phyloP scores from a whole-genome alignment of 2,329 filamentous ascomycete species.

The Elsinoe fawcettii region DNA sequence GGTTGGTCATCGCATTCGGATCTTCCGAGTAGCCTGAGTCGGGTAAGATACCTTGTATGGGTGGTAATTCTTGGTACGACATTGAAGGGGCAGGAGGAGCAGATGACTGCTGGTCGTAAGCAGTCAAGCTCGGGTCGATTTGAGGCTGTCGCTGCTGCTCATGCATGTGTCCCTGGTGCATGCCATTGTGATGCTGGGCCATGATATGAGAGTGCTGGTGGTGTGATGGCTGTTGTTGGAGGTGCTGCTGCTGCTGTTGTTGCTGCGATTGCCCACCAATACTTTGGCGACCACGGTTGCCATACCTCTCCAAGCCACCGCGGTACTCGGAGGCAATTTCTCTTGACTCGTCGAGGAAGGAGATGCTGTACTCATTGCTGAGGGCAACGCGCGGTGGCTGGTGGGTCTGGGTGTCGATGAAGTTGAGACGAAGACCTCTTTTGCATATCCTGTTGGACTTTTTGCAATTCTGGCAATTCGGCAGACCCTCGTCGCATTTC shows the following conservation, averaged over 20 bases:
- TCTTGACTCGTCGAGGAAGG: slow-evolving; percentile 82
- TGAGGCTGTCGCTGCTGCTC: slow-evolving; percentile 10
- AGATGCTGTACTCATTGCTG: slow-evolving; percentile 60
- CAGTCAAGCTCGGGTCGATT: slow-evolving; percentile 17
- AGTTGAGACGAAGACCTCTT: slow-evolving; percentile 79
- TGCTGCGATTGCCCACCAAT: slow-evolving; percentile 21
- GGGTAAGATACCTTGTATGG: slow-evolving; percentile 43
- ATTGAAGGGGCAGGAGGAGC: slow-evolving; percentile 28
- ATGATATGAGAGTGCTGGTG: slow-evolving; percentile 10
- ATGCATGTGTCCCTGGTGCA: slow-evolving; percentile 10
- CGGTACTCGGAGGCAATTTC: slow-evolving; percentile 85
- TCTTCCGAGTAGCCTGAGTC: slow-evolving; percentile 33
- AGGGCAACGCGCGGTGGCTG: slow-evolving; percentile 50
- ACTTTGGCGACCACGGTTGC: slow-evolving; percentile 37
- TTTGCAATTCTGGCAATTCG: slow-evolving; percentile 67
- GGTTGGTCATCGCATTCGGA: slow-evolving; percentile 15
- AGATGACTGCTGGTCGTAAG: slow-evolving; percentile 27
- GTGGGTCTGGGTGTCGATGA: slow-evolving; percentile 74
- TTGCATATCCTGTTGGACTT: slow-evolving; percentile 84
- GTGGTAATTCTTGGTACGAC: slow-evolving; percentile 43
- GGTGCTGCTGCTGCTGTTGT: slow-evolving; percentile 27
- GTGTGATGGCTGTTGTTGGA: slow-evolving; percentile 19
- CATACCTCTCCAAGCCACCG: slow-evolving; percentile 68
- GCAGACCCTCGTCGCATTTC: slow-evolving; percentile 75
- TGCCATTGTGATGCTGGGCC: slow-evolving; percentile 8